Evolutionary conservation across 768 basidiomycete genomes (phyloP), one percentile per base, ranked within the genome.

Genomic region (Fomitopsis serialis): DNA sequence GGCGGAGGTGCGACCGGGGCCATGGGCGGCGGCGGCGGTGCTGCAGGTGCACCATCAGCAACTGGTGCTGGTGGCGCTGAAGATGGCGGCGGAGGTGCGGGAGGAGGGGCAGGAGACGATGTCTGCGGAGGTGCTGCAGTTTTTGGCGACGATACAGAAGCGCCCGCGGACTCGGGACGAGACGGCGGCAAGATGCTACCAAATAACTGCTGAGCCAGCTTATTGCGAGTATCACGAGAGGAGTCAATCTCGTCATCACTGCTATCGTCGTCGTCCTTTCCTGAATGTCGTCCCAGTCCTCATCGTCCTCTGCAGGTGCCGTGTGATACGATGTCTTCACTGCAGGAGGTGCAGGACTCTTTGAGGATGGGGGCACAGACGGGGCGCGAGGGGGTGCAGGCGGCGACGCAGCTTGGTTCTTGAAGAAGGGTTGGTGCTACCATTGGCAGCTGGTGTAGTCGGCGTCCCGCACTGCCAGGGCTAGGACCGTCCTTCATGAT

Each of bases 211-310:
- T 81, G 77, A 7, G 95, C 95, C 36, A 98, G 81, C 51, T 83
- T 81, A 54, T 78, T 78, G 15, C 89, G 77, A 17, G 75, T 79
- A 48, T 73, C 76, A 42, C 94, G 76, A 3, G 80, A 82, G 13
- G 76, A 76, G n/a, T 77, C 74, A 45, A 87, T 72, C 54, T 93
- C 92, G 66, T 93, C 92, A 51, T 92, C 91, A 49, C 82, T 86
- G 57, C 81, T 85, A 60, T 87, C 84, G 5, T 80, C 78, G 3
- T 80, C 78, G 8, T 78, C 79, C 42, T 81, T 83, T 94, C 92
- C 62, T 81, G 73, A 46, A 91, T 74, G n/a, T 84, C 82, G 51
- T 87, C 92, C 92, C 92, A 95, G 47, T 92, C 91, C 17, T 89
- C 88, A 1, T 89, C 86, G 29, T 74, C 72, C 32, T 73, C 75